Conservation (phyloP, 495 filamentous ascomycete genomes). For the Clohesyomyces aquaticus region DNA sequence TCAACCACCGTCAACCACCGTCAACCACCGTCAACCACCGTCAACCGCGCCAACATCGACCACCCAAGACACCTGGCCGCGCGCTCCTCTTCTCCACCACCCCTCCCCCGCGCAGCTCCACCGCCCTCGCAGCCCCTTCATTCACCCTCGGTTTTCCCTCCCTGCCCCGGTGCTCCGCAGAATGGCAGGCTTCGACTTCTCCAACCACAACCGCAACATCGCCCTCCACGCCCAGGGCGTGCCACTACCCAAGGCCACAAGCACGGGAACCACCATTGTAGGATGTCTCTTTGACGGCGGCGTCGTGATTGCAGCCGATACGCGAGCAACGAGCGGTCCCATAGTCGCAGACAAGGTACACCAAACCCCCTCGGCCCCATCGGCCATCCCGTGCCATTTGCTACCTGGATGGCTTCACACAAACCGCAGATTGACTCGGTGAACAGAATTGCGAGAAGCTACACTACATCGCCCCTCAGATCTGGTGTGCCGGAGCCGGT, state of each 20-base stretch:
- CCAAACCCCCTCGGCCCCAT: neutral
- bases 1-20: neutral
- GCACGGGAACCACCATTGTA: constrained; percentile 98
- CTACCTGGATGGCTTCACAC: neutral
- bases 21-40: constrained; percentile 10
- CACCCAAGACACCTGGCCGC: neutral
- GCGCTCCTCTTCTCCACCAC: neutral
- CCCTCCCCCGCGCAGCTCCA: neutral
- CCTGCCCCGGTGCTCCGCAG: constrained; percentile 7
- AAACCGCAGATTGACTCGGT: neutral
- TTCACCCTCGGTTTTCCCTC: neutral
- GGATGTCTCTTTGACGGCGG: constrained; percentile 96
- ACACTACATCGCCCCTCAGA: constrained; percentile 97
- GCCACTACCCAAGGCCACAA: constrained; percentile 94
- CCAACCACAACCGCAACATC: constrained; percentile 97
- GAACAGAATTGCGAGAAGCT: constrained; percentile 96
- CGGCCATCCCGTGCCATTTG: too few species aligned
- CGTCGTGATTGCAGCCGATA: constrained; percentile 97
- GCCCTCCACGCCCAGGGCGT: constrained; percentile 91
- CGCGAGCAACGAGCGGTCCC: constrained; percentile 92
- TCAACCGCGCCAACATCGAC: neutral
- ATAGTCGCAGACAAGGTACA: constrained; percentile 97
- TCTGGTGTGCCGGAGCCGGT: constrained; percentile 99
- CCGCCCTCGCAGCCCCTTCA: neutral
- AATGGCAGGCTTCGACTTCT: constrained; percentile 99